A percentile compares a stretch with the other conserved stretches of the same genome.
phyloP scores from a whole-genome alignment of 306 rosid species.

The Fragaria nilgerrensis region DNA sequence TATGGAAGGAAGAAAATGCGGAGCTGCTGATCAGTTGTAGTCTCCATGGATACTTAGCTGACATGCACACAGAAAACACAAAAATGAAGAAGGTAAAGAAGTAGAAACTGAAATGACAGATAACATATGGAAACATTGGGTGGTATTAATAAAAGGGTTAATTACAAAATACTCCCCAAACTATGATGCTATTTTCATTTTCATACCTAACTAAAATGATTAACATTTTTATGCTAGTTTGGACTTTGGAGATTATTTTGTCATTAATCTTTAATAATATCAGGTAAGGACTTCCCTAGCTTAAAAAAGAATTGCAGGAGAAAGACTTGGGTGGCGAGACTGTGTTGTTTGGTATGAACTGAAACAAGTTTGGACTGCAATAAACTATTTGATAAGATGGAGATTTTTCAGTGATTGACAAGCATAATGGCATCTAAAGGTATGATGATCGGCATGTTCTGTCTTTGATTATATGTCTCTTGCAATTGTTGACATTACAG shows the following conservation, averaged over 20 bases:
- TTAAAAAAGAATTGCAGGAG: not conserved
- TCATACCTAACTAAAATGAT: too few relatives aligned
- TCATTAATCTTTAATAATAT: not conserved
- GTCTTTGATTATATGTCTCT: not conserved
- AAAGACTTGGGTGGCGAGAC: not conserved
- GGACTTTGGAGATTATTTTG: too few relatives aligned
- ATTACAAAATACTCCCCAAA: too few relatives aligned
- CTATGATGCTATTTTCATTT: too few relatives aligned
- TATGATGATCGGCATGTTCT: not conserved
- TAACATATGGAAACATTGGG: not conserved
- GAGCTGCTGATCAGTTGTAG: not conserved
- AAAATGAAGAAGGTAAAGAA: not conserved
- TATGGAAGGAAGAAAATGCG: constrained; percentile 21
- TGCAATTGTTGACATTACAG: not conserved
- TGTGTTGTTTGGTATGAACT: not conserved
- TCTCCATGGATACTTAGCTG: not conserved
- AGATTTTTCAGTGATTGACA: not conserved
- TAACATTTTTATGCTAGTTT: too few relatives aligned
- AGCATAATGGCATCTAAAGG: not conserved
- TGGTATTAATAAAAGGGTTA: too few relatives aligned
- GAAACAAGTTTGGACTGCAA: not conserved
- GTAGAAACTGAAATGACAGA: not conserved
- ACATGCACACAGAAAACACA: not conserved
- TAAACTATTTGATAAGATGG: not conserved
- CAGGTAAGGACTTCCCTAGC: not conserved